Evolutionary conservation across 1,139 yeast species (phyloP).

Genomic region (Yamadazyma sp.): DNA sequence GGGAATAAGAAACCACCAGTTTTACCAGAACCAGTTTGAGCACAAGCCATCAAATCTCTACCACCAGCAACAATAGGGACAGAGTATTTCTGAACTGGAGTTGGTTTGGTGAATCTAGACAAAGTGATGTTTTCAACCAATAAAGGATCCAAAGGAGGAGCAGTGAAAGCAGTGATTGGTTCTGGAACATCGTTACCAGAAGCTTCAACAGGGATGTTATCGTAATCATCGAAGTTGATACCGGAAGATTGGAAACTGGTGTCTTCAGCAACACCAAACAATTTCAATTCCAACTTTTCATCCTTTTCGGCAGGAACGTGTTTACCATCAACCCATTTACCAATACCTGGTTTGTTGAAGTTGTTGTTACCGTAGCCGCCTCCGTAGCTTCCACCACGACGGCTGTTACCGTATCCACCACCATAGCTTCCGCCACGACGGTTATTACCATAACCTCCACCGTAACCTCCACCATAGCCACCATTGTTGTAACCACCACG

Average conservation of each 20-base stretch:
- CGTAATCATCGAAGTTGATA: conserved; percentile 97
- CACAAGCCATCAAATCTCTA: conserved; percentile 99
- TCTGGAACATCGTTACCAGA: conserved; percentile 95
- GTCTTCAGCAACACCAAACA: conserved; percentile 88
- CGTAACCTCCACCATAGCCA: conserved; percentile 22
- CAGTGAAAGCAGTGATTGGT: conserved; percentile 80
- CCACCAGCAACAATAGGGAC: conserved; percentile 95
- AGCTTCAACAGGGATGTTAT: conserved; percentile 98
- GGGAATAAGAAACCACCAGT: conserved; percentile 99
- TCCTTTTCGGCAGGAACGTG: conserved; percentile 82
- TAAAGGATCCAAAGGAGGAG: conserved; percentile 89
- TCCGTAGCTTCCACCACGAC: conserved; percentile 21
- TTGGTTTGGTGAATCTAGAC: conserved; percentile 92
- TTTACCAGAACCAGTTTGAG: conserved; percentile 99
- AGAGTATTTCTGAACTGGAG: conserved; percentile 98
- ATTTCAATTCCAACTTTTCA: conserved; percentile 69
- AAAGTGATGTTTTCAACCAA: conserved; percentile 82
- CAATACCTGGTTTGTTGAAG: conserved; percentile 47
- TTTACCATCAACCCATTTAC: conserved; percentile 83
- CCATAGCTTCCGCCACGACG: conserved; percentile 26
- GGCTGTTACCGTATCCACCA: conserved; percentile 28
- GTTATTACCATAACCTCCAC: neutral
- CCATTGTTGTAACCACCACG: conserved; percentile 11
- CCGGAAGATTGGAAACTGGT: conserved; percentile 86
- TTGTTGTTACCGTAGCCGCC: conserved; percentile 22